Evolutionary conservation across 371 early-diverging fungal genomes (phyloP).

Genomic region (Dinochytrium kinnereticum): DNA sequence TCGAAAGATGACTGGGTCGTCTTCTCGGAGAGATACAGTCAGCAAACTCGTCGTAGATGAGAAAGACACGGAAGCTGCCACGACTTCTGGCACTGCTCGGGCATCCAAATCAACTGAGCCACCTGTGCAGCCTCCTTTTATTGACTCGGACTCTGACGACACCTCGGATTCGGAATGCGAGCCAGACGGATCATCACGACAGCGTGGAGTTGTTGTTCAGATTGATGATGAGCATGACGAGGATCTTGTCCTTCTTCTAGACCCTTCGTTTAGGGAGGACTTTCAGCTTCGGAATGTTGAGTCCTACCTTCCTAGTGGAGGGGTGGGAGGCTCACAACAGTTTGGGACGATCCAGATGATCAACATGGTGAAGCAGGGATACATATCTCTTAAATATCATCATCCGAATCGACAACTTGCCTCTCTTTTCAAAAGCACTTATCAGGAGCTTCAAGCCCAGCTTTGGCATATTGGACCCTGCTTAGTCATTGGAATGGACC

Average conservation of each 20-base stretch:
- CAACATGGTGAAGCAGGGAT: conserved; percentile 62
- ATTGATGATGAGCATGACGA: conserved; percentile 81
- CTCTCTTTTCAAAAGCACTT: conserved; percentile 61
- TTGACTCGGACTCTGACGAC: conserved; percentile 32
- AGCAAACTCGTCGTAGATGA: not conserved
- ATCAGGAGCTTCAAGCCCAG: conserved; percentile 64
- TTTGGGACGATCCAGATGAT: conserved; percentile 42
- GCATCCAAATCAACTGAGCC: not conserved
- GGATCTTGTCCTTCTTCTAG: conserved; percentile 65
- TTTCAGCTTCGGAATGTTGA: conserved; percentile 51
- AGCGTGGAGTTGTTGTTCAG: conserved; percentile 64
- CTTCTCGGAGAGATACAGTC: not conserved
- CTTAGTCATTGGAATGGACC: conserved; percentile 61
- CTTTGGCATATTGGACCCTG: conserved; percentile 58
- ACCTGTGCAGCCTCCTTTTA: not conserved
- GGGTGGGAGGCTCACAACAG: not conserved
- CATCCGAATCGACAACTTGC: conserved; percentile 75
- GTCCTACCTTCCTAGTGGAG: conserved; percentile 42
- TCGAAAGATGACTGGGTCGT: not conserved
- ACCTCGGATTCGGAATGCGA: conserved; percentile 44
- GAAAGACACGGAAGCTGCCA: not conserved
- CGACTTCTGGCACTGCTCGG: too few species aligned
- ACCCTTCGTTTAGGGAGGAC: conserved; percentile 53
- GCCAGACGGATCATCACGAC: conserved; percentile 25
- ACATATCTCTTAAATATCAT: conserved; percentile 56